These are phyloP conservation scores for Podospora pseudoanserina DNA, from an alignment of 495 filamentous ascomycete genomes.

Conservation along the genomic window DNA sequence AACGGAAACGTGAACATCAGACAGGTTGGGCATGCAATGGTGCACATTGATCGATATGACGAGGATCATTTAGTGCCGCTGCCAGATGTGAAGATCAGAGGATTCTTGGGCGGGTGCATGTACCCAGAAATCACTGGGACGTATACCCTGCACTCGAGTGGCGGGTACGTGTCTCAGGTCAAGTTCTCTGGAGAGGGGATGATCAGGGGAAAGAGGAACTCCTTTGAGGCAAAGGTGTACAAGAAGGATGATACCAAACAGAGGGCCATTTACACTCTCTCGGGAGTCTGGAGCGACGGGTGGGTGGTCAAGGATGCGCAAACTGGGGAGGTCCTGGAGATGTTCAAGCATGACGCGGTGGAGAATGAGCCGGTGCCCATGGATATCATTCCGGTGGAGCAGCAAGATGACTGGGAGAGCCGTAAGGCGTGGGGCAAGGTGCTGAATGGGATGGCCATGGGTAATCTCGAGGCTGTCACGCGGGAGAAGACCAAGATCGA, in stretches of 20 bases:
- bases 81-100: conserved; percentile 43
- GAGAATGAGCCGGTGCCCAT: conserved; percentile 28
- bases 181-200: conserved; percentile 38
- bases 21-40: conserved; percentile 74
- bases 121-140: conserved; percentile 42
- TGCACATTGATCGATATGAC: conserved; percentile 44
- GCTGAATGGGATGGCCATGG: conserved; percentile 28
- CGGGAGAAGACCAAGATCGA: conserved; percentile 39
- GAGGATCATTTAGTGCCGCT: conserved; percentile 51
- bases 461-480: conserved; percentile 36
- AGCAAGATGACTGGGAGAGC: conserved; percentile 46
- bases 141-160: conserved; percentile 34
- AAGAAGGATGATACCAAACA: conserved; percentile 19
- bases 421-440: conserved; percentile 42
- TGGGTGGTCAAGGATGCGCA: conserved; percentile 36
- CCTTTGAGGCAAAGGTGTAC: conserved; percentile 30
- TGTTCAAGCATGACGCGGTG: conserved; percentile 30
- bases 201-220: conserved; percentile 35
- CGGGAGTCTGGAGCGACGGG: conserved; percentile 42
- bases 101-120: conserved; percentile 40
- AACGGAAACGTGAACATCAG: conserved; percentile 72
- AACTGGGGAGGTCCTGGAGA: conserved; percentile 32
- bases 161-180: conserved; percentile 38
- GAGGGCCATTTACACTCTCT: conserved; percentile 30
- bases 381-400: conserved; percentile 24